These are phyloP conservation scores for Gossypium herbaceum DNA, from an alignment of 345 rosid genomes.

Conservation along the genomic window DNA sequence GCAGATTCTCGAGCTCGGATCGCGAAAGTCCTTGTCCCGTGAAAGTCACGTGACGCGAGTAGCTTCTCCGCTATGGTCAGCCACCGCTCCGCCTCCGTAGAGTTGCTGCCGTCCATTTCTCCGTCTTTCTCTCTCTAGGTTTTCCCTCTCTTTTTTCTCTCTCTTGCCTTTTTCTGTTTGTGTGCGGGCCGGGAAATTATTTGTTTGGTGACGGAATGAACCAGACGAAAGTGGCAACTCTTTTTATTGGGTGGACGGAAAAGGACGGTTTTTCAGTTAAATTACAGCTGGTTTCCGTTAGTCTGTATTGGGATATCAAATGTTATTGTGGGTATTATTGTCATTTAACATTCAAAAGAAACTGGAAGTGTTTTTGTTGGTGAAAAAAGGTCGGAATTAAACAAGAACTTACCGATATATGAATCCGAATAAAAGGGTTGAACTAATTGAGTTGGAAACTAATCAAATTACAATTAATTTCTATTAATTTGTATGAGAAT, in stretches of 20 bases:
- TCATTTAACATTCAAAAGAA: background rate
- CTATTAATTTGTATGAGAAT: too few species aligned
- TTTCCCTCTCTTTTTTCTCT: background rate
- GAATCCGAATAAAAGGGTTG: too few species aligned
- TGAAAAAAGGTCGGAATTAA: too few species aligned
- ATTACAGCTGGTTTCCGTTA: background rate
- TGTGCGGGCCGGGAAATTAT: background rate
- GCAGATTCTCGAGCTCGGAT: slow-evolving; percentile 75
- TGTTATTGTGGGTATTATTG: background rate
- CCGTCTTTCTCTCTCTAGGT: slow-evolving; percentile 17
- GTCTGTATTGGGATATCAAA: background rate
- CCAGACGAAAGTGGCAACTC: slow-evolving; percentile 2
- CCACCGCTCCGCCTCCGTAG: slow-evolving; percentile 81
- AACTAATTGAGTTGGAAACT: too few species aligned
- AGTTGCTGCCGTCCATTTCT: slow-evolving; percentile 37
- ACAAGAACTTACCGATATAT: too few species aligned
- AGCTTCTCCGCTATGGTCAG: slow-evolving; percentile 85
- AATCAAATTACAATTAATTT: too few species aligned
- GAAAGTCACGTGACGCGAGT: slow-evolving; percentile 64
- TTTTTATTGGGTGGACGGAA: background rate
- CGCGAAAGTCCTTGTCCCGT: slow-evolving; percentile 77
- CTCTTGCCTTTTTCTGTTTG: background rate
- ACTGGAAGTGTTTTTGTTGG: background rate
- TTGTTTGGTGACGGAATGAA: background rate
- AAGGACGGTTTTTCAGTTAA: background rate